phyloP scores from a whole-genome alignment of 139 green algal genomes.

The Micromonas pusilla region DNA sequence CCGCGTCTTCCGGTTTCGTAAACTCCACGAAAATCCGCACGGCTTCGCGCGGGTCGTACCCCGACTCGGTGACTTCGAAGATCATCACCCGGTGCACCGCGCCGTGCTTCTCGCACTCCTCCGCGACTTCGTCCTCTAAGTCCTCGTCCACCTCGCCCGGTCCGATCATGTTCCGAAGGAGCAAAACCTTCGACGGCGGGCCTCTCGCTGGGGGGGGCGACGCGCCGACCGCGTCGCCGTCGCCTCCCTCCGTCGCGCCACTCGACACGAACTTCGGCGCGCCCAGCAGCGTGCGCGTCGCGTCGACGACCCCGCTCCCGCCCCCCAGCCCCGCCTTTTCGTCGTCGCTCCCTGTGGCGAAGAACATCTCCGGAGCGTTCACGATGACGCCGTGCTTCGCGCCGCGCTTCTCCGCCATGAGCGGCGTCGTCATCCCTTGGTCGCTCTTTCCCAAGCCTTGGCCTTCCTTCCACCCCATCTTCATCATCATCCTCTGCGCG shows the following conservation, averaged over 20 bases:
- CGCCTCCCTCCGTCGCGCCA: background rate
- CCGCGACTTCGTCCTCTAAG: slow-evolving; percentile 82
- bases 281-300: background rate
- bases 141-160: slow-evolving; percentile 85
- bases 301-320: background rate
- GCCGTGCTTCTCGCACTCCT: slow-evolving; percentile 85
- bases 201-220: background rate
- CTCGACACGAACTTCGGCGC: background rate
- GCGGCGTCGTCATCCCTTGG: slow-evolving; percentile 81
- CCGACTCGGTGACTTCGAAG: slow-evolving; percentile 61
- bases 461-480: slow-evolving; percentile 93
- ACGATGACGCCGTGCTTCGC: slow-evolving; percentile 65
- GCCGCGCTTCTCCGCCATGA: slow-evolving; percentile 71
- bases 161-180: slow-evolving; percentile 68
- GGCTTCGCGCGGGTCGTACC: slow-evolving; percentile 56
- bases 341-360: background rate
- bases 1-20: slow-evolving; percentile 60
- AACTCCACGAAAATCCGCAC: slow-evolving; percentile 88
- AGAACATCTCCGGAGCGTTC: slow-evolving; percentile 36
- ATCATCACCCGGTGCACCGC: slow-evolving; percentile 71
- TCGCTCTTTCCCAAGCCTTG: slow-evolving; percentile 60
- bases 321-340: background rate
- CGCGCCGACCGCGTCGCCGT: background rate
- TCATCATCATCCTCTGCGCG: slow-evolving; percentile 83
- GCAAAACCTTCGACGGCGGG: slow-evolving; percentile 49